Base-by-base conservation (phyloP, 345 rosid species). In the Eucalyptus erythrocorys region DNA sequence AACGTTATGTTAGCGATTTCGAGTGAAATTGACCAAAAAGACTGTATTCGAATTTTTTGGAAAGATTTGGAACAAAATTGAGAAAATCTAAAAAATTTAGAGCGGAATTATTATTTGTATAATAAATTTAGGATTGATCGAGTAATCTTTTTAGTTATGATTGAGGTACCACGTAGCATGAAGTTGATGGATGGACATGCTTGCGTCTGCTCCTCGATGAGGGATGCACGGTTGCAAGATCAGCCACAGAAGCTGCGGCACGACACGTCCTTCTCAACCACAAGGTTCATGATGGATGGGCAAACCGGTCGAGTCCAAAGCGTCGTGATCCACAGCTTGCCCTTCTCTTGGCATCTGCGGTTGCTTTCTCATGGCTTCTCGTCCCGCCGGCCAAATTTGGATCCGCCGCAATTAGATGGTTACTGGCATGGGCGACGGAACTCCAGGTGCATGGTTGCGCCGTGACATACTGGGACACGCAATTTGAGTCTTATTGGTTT, bases 1-100 rank as follows among this genome's bases (percentile, higher is more conserved):
- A 64, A 8, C 2, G 21, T n/a, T 5, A 5, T 13, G 1, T 16
- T 6, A 4, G 12, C 4, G 0, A 34, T 68, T 16, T 32, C 0
- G 2, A 19, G 2, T 5, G 22, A 68, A 68, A 68, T 32, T 16
- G 4, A 68, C 1, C 1, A 5, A 10, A 68, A 34, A 7, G 6
- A 32, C 1, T 68, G 5, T 10, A 34, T 19, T 32, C 1, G 4
- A 71, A 34, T 34, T 71, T 34, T 1, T 1, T 2, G 1, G 1
- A 5, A 32, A 32, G 43, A 14, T 34, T 68, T 34, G 11, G 3
- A 2, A 68, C 6, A 34, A 5, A 34, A 71, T 10, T 17, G 42
- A 9, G 4, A 71, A 68, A 71, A 71, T 37, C 0, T 51, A 5
- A 71, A 71, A 19, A 5, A 2, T 5, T 37, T 10, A 76, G 1